phyloP scores from a whole-genome alignment of 192 early-diverging fungal species.

The Entophlyctis luteolus region DNA sequence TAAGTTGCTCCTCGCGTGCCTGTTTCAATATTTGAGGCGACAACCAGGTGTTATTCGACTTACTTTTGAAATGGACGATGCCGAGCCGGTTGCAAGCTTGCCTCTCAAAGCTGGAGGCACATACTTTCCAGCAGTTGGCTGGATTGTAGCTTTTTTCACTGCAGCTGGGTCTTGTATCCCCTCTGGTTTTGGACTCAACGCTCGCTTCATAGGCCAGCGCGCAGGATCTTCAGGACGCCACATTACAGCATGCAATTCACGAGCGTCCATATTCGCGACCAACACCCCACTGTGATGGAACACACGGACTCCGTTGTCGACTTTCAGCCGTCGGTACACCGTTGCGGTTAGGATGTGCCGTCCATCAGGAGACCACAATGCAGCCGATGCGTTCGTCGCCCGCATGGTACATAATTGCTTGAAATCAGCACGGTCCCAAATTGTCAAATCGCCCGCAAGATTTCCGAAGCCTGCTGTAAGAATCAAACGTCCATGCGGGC shows the following conservation, averaged over 20 bases:
- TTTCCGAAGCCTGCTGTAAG: constrained; percentile 95
- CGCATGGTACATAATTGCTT: constrained; percentile 78
- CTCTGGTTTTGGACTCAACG: constrained; percentile 69
- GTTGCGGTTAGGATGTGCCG: constrained; percentile 90
- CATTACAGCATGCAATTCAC: constrained; percentile 82
- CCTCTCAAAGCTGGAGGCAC: constrained; percentile 49
- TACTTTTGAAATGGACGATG: constrained; percentile 29
- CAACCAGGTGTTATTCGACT: constrained; percentile 29
- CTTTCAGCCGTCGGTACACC: constrained; percentile 86
- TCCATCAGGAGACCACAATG: constrained; percentile 91
- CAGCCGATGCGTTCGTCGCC: constrained; percentile 78
- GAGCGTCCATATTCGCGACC: constrained; percentile 67
- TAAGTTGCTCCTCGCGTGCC: constrained; percentile 27
- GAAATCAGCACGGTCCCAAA: constrained; percentile 87
- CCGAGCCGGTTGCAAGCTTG: constrained; percentile 36
- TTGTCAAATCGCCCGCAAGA: constrained; percentile 84
- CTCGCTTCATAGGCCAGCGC: constrained; percentile 71
- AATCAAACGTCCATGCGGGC: constrained; percentile 83
- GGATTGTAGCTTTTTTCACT: constrained; percentile 21
- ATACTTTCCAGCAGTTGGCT: constrained; percentile 49
- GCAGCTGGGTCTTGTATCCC: constrained; percentile 40
- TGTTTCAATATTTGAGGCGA: constrained; percentile 25
- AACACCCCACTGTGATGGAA: constrained; percentile 92
- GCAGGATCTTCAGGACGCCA: constrained; percentile 37
- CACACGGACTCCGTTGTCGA: constrained; percentile 95